phyloP scores from a whole-genome alignment of 2,329 filamentous ascomycete genomes.

The Peltaster fructicola region DNA sequence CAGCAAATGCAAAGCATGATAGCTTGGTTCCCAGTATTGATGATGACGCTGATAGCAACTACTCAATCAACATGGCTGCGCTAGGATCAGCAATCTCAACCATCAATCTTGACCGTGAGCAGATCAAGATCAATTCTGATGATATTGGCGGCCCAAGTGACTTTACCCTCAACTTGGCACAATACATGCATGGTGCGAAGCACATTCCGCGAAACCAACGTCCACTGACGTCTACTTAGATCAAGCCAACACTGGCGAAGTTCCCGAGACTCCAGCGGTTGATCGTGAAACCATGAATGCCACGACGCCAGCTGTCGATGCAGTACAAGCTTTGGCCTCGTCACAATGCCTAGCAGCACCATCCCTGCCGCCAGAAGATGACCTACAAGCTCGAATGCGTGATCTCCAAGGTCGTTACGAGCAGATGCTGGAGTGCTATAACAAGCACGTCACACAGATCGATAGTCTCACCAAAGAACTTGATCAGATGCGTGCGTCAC shows the following conservation, averaged over 20 bases:
- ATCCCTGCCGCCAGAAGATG: constrained; percentile 2
- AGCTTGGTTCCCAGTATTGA: too few species aligned
- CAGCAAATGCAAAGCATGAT: too few species aligned
- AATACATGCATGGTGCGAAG: constrained; percentile 15
- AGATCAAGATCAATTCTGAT: constrained; percentile 12
- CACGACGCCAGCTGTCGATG: constrained; percentile 1
- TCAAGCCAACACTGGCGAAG: constrained; percentile 10
- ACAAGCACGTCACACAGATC: too few species aligned
- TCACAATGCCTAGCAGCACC: constrained; percentile 1
- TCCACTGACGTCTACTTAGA: constrained; percentile 19
- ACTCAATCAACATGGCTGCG: constrained; percentile 18
- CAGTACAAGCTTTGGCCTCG: constrained; percentile 3
- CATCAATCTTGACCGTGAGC: constrained; percentile 4
- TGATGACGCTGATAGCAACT: too few species aligned
- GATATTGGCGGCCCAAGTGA: constrained; percentile 22
- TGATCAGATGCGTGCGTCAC: too few species aligned
- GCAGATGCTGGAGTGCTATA: too few species aligned
- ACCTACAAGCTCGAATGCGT: constrained; percentile 3
- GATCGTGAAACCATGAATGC: constrained; percentile 2
- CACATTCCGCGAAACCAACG: constrained; percentile 11
- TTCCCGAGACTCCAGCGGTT: constrained; percentile 1
- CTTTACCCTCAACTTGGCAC: constrained; percentile 20
- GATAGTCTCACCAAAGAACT: too few species aligned
- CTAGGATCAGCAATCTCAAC: constrained; percentile 5
- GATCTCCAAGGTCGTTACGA: constrained; percentile 2